Evolutionary conservation across 2,329 filamentous ascomycete genomes (phyloP), one percentile per base, ranked within the genome.

Genomic region (Xylariales sp.): DNA sequence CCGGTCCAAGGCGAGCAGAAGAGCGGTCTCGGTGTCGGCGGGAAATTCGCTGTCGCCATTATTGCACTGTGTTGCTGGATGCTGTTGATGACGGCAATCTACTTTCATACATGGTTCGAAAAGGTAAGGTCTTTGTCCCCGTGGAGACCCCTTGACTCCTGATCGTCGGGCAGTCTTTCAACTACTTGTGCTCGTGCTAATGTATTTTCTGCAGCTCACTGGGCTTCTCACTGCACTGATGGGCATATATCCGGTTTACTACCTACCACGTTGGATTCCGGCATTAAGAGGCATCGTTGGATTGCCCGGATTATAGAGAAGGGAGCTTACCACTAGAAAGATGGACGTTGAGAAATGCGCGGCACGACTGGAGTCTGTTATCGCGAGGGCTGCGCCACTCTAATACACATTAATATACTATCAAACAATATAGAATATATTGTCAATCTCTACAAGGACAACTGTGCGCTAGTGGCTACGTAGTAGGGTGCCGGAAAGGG

Each of bases 61-160:
- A 74, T 85, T 14, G 81, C 63, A 0, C 53, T 96, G 55, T 88
- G 83, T 55, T 77, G 83, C 69, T 97, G 93, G 88, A 98, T 98
- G 93, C 63, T 98, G 58, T 72, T 97, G 44, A 98, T 98, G 93
- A 98, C 93, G 28, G 90, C 90, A 3, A 90, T 94, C 27, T 98
- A 91, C 72, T 98, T 98, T 56, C 93, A 98, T 62, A 98, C 93
- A 1, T 97, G 91, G 90, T 83, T 94, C 53, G 93, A 98, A 69
- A 98, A 97, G 83, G 84, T 86, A 53, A 54, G 72, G 58, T 28
- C n/a, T 14, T 5, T 17, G 18, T 32, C n/a, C n/a, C n/a, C n/a
- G n/a, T n/a, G n/a, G n/a, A n/a, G 5, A 2, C 5, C 18, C 16
- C 12, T 16, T n/a, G 11, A 15, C 4, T 8, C 28, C 36, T 15